Evolutionary conservation across 2,329 filamentous ascomycete genomes (phyloP), one percentile per base, ranked within the genome.

Genomic region (Trematosphaeria pertusa): DNA sequence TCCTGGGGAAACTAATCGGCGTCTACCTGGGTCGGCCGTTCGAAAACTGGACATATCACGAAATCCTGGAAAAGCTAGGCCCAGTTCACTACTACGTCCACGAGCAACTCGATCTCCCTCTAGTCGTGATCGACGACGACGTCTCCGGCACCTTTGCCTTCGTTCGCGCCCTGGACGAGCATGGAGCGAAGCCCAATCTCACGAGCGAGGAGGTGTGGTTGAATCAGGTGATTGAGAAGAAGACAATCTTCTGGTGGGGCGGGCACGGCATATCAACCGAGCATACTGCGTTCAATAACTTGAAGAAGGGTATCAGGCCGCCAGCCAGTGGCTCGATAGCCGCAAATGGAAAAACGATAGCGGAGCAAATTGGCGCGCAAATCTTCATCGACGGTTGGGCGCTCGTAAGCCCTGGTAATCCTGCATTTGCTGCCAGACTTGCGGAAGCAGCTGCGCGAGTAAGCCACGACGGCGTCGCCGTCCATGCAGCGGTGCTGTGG

Each of bases 211-310:
- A 44, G 4, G 24, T 51, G 2, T 51, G 69, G 69, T 54, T 71
- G 7, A 71, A 72, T 48, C 61, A 62, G 6, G 54, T 67, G 21
- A 65, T 72, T 35, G 60, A 67, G 31, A 36, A 52, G 8, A 58
- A 57, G 1, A 64, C 67, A 4, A 56, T 72, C 36, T 67, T 74
- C 28, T 73, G 71, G 71, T 74, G 71, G 71, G 71, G 71, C 4
- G 72, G 72, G 10, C 58, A 58, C 8, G 72, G 72, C 4, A 62
- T 73, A 6, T 71, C 66, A 1, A 74, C 72, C 0, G 72, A 74
- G 46, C 71, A 74, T 38, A 74, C 72, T 11, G 67, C 69, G 7
- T 74, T 58, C 34, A 52, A 73, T 1, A 74, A 76, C 42, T 54
- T 76, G 12, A 70, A 71, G 51, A 57, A 56, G 5, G 70, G 71